Percentiles rank a stretch among this genome's conserved stretches.
Conservation (phyloP, 495 filamentous ascomycete species). For the Hypoxylon cercidicola region DNA sequence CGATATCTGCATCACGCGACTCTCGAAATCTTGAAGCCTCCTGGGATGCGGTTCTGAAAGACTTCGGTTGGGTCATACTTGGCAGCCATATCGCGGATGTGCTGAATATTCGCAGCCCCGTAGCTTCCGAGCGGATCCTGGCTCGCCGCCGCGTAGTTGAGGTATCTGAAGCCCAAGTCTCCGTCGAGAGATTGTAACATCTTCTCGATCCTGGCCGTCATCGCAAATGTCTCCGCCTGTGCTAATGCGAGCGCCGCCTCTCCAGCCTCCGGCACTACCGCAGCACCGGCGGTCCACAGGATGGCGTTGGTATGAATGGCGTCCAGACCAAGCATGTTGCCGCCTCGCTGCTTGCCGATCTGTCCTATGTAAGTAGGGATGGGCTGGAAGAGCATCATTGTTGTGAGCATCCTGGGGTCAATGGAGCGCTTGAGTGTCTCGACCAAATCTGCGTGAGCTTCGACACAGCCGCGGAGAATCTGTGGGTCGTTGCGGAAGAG, state of each 20-base stretch:
- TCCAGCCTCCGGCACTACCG: constrained; percentile 11
- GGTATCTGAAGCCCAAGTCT: constrained; percentile 46
- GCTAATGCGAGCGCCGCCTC: constrained; percentile 18
- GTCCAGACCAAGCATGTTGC: constrained; percentile 50
- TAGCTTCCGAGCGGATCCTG: constrained; percentile 61
- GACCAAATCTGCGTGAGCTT: constrained; percentile 22
- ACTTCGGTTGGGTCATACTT: constrained; percentile 61
- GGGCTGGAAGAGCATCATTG: constrained; percentile 46
- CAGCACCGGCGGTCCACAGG: constrained; percentile 32
- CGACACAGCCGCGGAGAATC: constrained; percentile 26
- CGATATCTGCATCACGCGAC: constrained; percentile 12
- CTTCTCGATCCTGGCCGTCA: constrained; percentile 32
- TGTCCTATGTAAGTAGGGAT: constrained; percentile 41
- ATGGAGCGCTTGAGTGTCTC: constrained; percentile 21
- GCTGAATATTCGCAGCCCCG: constrained; percentile 55
- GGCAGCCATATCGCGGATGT: constrained; percentile 51
- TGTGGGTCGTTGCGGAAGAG: constrained; percentile 35
- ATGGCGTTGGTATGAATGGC: constrained; percentile 26
- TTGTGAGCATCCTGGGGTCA: constrained; percentile 15
- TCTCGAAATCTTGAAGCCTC: constrained; percentile 46
- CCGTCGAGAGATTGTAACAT: constrained; percentile 37
- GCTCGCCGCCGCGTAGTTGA: constrained; percentile 56
- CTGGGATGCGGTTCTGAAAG: constrained; percentile 59
- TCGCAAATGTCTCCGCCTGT: constrained; percentile 14
- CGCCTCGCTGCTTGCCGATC: constrained; percentile 40